These are phyloP conservation scores for Globisporangium parvum DNA, from an alignment of 352 stramenopile genomes.

Conservation along the genomic window DNA sequence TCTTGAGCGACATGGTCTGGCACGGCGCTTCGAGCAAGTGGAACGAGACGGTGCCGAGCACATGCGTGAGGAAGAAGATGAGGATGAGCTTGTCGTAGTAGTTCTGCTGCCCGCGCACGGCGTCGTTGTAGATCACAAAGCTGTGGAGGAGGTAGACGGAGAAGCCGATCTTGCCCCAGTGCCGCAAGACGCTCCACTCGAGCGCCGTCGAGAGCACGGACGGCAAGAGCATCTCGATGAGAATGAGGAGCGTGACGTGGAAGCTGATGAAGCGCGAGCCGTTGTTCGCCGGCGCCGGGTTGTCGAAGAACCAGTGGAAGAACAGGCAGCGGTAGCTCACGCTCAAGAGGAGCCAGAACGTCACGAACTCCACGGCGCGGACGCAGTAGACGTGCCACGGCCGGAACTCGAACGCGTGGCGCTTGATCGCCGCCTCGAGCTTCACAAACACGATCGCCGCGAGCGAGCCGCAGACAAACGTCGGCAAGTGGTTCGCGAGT, in stretches of 20 bases:
- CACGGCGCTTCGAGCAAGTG: too few relatives aligned
- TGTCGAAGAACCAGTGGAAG: slow-evolving; percentile 18
- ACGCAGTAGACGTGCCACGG: slow-evolving; percentile 5
- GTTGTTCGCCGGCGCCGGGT: slow-evolving; percentile 9
- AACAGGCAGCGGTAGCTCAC: slow-evolving; percentile 14
- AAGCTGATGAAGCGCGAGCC: slow-evolving; percentile 13
- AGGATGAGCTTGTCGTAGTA: slow-evolving; percentile 20
- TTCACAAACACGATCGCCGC: slow-evolving; percentile 23
- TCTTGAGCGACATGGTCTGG: too few relatives aligned
- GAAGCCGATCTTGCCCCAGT: slow-evolving; percentile 34
- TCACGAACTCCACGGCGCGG: slow-evolving; percentile 12
- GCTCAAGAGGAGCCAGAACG: slow-evolving; percentile 20
- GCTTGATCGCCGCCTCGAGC: slow-evolving; percentile 12
- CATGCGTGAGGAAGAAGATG: slow-evolving; percentile 13
- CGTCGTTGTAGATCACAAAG: slow-evolving; percentile 33
- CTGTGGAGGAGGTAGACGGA: slow-evolving; percentile 40
- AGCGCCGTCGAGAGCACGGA: slow-evolving; percentile 17
- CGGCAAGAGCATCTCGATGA: slow-evolving; percentile 31
- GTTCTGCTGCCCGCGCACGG: slow-evolving; percentile 13
- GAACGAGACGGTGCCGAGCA: too few relatives aligned
- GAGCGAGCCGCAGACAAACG: slow-evolving; percentile 27
- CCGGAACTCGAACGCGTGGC: slow-evolving; percentile 9
- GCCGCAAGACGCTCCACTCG: slow-evolving; percentile 27
- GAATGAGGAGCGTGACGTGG: slow-evolving; percentile 19
- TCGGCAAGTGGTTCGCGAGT: slow-evolving; percentile 23